phyloP scores from a whole-genome alignment of 2,329 filamentous ascomycete genomes.

The Nigrospora sphaerica region DNA sequence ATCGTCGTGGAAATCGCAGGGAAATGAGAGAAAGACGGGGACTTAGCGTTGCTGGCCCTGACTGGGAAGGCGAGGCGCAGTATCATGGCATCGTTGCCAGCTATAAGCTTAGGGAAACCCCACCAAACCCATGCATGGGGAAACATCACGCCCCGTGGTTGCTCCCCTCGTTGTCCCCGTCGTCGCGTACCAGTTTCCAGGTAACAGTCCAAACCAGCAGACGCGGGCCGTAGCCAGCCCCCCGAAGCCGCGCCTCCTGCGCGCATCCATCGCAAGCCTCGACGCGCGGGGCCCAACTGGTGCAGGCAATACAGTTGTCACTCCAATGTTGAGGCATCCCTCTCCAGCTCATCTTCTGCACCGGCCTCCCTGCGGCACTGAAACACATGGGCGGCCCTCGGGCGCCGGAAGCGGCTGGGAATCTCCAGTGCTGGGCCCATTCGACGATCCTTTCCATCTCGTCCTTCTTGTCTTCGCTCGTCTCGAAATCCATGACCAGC shows the following conservation, averaged over 20 bases:
- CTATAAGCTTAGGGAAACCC: too few relatives aligned
- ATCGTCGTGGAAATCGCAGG: too few relatives aligned
- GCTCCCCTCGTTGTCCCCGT: not conserved
- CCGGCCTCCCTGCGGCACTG: conserved; percentile 6
- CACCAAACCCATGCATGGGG: too few relatives aligned
- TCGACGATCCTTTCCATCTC: conserved; percentile 12
- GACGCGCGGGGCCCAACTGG: not conserved
- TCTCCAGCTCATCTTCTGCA: conserved; percentile 13
- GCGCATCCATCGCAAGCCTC: conserved; percentile 2
- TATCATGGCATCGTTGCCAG: too few relatives aligned
- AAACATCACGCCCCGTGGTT: too few relatives aligned
- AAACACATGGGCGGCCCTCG: conserved; percentile 5
- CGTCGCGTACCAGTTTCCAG: conserved; percentile 4
- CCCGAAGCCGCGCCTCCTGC: conserved; percentile 2
- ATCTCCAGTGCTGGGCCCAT: conserved; percentile 14
- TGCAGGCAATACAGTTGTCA: not conserved
- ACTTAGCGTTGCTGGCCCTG: too few relatives aligned
- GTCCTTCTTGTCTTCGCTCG: conserved; percentile 7
- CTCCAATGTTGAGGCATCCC: conserved; percentile 7
- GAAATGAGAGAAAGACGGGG: too few relatives aligned
- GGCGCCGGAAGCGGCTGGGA: conserved; percentile 8
- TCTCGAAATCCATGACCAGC: conserved; percentile 16
- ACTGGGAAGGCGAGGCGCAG: too few relatives aligned
- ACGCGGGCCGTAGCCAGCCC: conserved; percentile 8
- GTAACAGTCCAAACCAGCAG: conserved; percentile 10